phyloP scores from a whole-genome alignment of 225 moss, liverwort and hornwort species.

The Marchantia paleacea region DNA sequence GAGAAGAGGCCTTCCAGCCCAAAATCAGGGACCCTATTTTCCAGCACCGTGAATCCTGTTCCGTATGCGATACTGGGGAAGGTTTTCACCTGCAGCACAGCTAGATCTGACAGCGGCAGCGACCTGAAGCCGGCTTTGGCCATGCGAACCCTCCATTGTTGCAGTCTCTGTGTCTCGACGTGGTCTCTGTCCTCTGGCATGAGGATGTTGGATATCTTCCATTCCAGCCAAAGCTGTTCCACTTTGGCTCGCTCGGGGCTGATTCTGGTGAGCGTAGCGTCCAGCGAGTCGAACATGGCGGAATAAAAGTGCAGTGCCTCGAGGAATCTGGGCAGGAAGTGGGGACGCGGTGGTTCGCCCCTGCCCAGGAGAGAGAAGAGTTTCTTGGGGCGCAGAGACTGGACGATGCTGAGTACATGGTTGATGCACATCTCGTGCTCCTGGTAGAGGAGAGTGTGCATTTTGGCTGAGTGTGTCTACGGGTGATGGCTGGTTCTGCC shows the following conservation, averaged over 20 bases:
- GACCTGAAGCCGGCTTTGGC: conserved; percentile 64
- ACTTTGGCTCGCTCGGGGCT: conserved; percentile 73
- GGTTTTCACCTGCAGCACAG: conserved; percentile 17
- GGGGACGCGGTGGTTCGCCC: conserved; percentile 57
- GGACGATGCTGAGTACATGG: conserved; percentile 53
- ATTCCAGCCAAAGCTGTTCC: conserved; percentile 74
- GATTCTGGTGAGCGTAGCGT: conserved; percentile 59
- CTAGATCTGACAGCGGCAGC: conserved; percentile 36
- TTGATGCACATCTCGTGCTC: conserved; percentile 26
- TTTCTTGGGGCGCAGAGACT: conserved; percentile 57
- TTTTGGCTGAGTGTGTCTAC: conserved; percentile 39
- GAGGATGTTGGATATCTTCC: conserved; percentile 73
- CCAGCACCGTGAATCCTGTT: conserved; percentile 26
- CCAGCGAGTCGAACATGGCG: conserved; percentile 71
- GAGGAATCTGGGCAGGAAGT: conserved; percentile 59
- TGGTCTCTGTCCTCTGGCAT: conserved; percentile 69
- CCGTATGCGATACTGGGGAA: conserved; percentile 20
- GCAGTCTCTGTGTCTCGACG: conserved; percentile 65
- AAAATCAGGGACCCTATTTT: conserved; percentile 30
- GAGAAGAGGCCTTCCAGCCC: conserved; percentile 32
- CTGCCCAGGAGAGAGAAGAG: conserved; percentile 67
- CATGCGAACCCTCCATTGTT: conserved; percentile 71
- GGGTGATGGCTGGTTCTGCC: conserved; percentile 61
- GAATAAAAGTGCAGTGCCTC: conserved; percentile 67
- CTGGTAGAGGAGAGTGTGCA: conserved; percentile 44